Conservation (phyloP, 2,329 filamentous ascomycete genomes). For the Aspergillus fructus region DNA sequence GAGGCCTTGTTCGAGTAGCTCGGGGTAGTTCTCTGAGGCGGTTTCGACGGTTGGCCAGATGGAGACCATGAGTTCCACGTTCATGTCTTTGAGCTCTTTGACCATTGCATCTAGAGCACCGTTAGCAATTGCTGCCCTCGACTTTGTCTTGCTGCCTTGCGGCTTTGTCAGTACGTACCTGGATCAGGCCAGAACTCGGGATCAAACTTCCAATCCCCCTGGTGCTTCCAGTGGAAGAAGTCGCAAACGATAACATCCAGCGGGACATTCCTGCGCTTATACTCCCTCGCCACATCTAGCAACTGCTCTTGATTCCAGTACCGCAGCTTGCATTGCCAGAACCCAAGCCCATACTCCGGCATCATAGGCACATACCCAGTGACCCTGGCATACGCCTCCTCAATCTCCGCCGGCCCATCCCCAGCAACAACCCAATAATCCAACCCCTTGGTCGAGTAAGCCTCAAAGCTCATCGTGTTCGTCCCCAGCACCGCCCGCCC, state of each 20-base stretch:
- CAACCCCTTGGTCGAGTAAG: conserved; percentile 55
- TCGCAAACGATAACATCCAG: conserved; percentile 67
- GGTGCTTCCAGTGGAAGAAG: conserved; percentile 66
- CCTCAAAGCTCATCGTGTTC: conserved; percentile 63
- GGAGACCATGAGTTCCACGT: conserved; percentile 67
- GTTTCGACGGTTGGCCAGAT: conserved; percentile 68
- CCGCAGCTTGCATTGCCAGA: conserved; percentile 67
- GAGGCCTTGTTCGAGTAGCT: conserved; percentile 62
- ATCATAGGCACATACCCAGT: conserved; percentile 65
- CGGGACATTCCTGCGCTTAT: conserved; percentile 55
- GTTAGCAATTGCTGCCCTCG: neutral
- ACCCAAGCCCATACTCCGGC: conserved; percentile 67
- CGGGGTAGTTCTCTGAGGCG: conserved; percentile 57
- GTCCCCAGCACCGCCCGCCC: conserved; percentile 62
- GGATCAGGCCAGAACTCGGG: conserved; percentile 64
- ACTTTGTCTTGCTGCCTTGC: neutral
- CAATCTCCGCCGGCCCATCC: conserved; percentile 56
- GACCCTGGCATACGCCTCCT: conserved; percentile 55
- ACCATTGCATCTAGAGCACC: conserved; percentile 58
- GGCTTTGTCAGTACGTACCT: conserved; percentile 29
- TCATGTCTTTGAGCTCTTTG: conserved; percentile 56
- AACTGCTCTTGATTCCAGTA: conserved; percentile 67
- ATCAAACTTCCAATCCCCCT: conserved; percentile 70
- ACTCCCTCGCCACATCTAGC: conserved; percentile 60
- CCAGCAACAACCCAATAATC: conserved; percentile 67